These are phyloP conservation scores for Syzygium aromaticum DNA, from an alignment of 345 rosid species.

Conservation along the genomic window DNA sequence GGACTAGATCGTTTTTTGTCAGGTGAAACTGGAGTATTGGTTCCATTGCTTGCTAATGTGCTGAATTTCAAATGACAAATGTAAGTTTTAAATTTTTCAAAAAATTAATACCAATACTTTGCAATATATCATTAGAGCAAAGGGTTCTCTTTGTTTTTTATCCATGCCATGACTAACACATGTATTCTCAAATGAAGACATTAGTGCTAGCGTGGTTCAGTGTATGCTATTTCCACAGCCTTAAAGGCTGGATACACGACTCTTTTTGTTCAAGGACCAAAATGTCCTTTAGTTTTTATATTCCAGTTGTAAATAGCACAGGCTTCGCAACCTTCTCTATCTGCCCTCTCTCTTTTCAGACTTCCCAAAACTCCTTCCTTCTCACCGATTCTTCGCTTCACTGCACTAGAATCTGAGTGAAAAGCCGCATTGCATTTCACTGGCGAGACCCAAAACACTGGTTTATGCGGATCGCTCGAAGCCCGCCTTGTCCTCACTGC, in stretches of 20 bases:
- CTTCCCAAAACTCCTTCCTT: background rate
- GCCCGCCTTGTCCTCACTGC: background rate
- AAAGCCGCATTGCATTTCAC: background rate
- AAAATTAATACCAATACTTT: background rate
- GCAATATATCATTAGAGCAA: background rate
- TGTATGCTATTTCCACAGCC: background rate
- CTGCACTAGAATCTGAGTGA: background rate
- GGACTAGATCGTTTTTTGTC: background rate
- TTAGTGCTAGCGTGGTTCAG: background rate
- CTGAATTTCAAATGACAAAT: background rate
- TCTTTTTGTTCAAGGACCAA: background rate
- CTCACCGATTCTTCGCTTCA: background rate
- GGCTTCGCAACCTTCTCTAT: background rate
- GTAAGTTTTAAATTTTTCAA: background rate
- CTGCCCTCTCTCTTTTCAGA: background rate
- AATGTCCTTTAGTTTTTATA: background rate
- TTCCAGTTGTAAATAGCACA: background rate
- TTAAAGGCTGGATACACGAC: background rate
- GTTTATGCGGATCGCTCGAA: background rate
- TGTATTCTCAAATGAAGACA: background rate
- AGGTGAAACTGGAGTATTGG: background rate
- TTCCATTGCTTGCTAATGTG: background rate
- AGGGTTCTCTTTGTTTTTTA: background rate
- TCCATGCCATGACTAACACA: background rate
- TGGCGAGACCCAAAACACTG: background rate